A percentile compares a stretch with the other conserved stretches of the same genome.
Evolutionary conservation across 768 basidiomycete genomes (phyloP).

Genomic region (Kwoniella sp.): DNA sequence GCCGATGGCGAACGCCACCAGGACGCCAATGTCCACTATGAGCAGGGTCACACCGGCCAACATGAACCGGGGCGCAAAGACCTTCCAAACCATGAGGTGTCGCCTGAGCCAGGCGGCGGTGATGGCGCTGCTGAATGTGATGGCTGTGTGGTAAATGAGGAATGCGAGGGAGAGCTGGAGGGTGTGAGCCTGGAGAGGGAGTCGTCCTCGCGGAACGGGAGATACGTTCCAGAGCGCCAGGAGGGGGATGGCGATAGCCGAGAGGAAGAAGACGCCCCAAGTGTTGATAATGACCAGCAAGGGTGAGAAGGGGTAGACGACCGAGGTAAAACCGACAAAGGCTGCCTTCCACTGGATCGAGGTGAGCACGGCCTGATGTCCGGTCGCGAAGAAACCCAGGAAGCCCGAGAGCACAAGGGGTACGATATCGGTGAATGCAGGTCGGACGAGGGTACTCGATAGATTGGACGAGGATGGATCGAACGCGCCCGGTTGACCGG

Average conservation of each 20-base stretch:
- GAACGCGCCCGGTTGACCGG: slow-evolving; percentile 53
- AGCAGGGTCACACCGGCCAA: slow-evolving; percentile 63
- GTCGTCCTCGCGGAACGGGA: slow-evolving; percentile 54
- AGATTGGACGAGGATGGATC: slow-evolving; percentile 54
- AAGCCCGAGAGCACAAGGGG: slow-evolving; percentile 72
- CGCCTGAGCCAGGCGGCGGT: slow-evolving; percentile 71
- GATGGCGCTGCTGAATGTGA: slow-evolving; percentile 66
- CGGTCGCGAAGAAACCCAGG: slow-evolving; percentile 77
- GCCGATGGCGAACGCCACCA: slow-evolving; percentile 64
- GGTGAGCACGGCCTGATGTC: slow-evolving; percentile 83
- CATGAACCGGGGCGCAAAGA: slow-evolving; percentile 96
- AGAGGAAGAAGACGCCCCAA: slow-evolving; percentile 65
- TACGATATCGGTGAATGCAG: slow-evolving; percentile 63
- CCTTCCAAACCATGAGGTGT: slow-evolving; percentile 98
- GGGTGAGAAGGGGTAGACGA: slow-evolving; percentile 69
- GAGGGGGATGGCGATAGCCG: slow-evolving; percentile 65
- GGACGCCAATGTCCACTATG: slow-evolving; percentile 64
- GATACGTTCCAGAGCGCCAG: slow-evolving; percentile 78
- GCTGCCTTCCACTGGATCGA: slow-evolving; percentile 94
- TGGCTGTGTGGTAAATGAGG: slow-evolving; percentile 63
- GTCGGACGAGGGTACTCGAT: slow-evolving; percentile 37
- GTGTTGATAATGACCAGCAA: slow-evolving; percentile 72
- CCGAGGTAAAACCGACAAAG: slow-evolving; percentile 68
- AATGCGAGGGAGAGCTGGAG: slow-evolving; percentile 57
- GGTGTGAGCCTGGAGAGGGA: slow-evolving; percentile 46